Conservation (phyloP, 1,284 basidiomycete genomes). For the Baeospora myosura region DNA sequence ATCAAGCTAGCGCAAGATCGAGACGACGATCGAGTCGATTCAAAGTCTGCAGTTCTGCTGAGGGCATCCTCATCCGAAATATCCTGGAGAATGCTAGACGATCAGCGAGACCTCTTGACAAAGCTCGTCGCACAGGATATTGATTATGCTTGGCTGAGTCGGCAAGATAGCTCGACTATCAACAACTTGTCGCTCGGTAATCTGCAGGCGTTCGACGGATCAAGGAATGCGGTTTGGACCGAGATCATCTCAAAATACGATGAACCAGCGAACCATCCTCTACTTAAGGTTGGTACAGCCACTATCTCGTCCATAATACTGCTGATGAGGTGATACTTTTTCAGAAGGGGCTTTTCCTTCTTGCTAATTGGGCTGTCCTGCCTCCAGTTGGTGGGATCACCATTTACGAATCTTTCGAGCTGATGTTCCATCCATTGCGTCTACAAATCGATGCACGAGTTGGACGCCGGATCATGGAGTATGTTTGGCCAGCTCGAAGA, state of each 20-base stretch:
- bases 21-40: constrained; percentile 62
- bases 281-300: constrained; percentile 48
- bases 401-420: constrained; percentile 80
- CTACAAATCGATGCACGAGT: constrained; percentile 82
- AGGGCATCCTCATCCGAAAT: constrained; percentile 83
- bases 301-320: neutral
- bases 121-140: constrained; percentile 81
- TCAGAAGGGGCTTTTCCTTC: constrained; percentile 60
- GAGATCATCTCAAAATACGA: constrained; percentile 81
- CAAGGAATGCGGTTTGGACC: constrained; percentile 77
- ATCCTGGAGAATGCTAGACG: constrained; percentile 91
- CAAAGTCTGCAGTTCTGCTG: constrained; percentile 77
- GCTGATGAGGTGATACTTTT: constrained; percentile 5
- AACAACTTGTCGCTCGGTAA: constrained; percentile 76
- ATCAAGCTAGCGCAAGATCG: constrained; percentile 79
- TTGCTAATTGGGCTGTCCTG: constrained; percentile 74
- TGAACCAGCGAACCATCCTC: constrained; percentile 59
- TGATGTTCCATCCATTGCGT: constrained; percentile 82
- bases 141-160: constrained; percentile 79
- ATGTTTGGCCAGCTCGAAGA: constrained; percentile 72
- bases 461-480: constrained; percentile 82
- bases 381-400: constrained; percentile 91
- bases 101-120: constrained; percentile 67
- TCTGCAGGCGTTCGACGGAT: constrained; percentile 83
- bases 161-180: constrained; percentile 83